These are phyloP conservation scores for Rhytidhysteron rufulum DNA, from an alignment of 2,329 filamentous ascomycete species.

Conservation along the genomic window DNA sequence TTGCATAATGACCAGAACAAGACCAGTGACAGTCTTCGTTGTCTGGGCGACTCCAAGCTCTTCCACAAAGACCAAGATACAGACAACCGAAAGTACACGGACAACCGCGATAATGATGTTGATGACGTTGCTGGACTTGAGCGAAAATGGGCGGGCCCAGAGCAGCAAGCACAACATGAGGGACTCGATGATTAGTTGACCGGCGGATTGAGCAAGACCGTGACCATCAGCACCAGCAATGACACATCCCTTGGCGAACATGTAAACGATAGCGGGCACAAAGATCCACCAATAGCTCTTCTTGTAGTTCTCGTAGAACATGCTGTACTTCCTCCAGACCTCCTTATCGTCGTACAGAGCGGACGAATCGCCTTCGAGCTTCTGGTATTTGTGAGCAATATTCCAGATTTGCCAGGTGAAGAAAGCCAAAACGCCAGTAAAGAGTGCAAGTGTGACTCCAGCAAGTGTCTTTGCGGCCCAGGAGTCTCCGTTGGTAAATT, in stretches of 20 bases:
- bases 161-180: conserved; percentile 75
- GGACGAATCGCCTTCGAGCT: conserved; percentile 66
- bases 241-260: conserved; percentile 82
- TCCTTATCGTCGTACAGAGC: conserved; percentile 84
- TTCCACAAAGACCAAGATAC: conserved; percentile 90
- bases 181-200: conserved; percentile 76
- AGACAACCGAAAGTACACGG: conserved; percentile 80
- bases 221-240: conserved; percentile 83
- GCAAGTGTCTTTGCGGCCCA: conserved; percentile 88
- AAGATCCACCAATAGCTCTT: conserved; percentile 97
- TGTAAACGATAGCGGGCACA: conserved; percentile 82
- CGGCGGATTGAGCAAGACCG: conserved; percentile 74
- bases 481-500: conserved; percentile 89
- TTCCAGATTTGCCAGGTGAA: conserved; percentile 82
- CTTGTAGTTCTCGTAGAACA: conserved; percentile 96
- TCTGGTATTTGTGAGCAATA: conserved; percentile 70
- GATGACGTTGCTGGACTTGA: conserved; percentile 84
- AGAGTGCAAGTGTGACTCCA: conserved; percentile 72
- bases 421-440: conserved; percentile 75
- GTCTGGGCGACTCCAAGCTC: conserved; percentile 86
- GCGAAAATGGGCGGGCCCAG: conserved; percentile 82
- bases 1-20: conserved; percentile 92
- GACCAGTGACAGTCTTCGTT: conserved; percentile 87
- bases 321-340: conserved; percentile 89
- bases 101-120: conserved; percentile 90